Conservation (phyloP, 768 basidiomycete genomes). For the Russula griseocarnosa region DNA sequence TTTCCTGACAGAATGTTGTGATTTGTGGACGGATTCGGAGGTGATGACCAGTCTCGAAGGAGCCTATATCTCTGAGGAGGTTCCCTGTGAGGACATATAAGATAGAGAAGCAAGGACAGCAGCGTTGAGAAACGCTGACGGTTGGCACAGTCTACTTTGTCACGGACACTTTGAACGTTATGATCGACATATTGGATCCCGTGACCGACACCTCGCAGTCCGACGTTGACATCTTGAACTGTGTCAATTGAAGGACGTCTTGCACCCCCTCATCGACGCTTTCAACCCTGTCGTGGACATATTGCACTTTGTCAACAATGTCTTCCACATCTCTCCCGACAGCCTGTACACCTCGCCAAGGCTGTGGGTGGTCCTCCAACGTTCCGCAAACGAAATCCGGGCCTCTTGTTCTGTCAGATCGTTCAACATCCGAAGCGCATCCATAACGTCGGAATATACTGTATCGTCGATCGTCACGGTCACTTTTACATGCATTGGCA, state of each 20-base stretch:
- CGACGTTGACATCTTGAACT: neutral
- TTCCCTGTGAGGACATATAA: neutral
- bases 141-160: neutral
- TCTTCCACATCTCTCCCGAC: neutral
- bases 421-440: neutral
- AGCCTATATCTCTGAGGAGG: neutral
- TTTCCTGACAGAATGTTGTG: neutral
- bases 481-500: too few species aligned
- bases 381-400: neutral
- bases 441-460: neutral
- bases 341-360: neutral
- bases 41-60: neutral
- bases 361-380: neutral
- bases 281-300: neutral
- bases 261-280: neutral
- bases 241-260: neutral
- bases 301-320: neutral
- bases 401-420: neutral
- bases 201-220: neutral
- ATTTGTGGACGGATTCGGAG: constrained; percentile 4
- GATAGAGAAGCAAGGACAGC: neutral
- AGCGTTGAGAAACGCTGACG: neutral
- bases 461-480: too few species aligned
- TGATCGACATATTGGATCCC: neutral
- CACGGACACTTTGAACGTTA: neutral